Evolutionary conservation across 768 basidiomycete genomes (phyloP).

Genomic region (Lentinula aciculospora): DNA sequence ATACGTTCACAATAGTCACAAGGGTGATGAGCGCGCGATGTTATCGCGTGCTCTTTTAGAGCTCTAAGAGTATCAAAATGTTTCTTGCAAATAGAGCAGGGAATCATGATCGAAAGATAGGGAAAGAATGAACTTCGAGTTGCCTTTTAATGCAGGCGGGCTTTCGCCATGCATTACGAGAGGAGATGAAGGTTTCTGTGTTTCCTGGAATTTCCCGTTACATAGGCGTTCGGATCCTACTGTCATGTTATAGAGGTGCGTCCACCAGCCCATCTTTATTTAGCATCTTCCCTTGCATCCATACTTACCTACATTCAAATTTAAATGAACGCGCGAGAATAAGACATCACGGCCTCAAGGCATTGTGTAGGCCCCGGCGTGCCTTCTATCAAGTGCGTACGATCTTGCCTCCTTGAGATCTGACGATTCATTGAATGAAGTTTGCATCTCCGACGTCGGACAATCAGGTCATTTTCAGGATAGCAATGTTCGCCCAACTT

Average conservation of each 20-base stretch:
- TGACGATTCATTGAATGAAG: too few relatives aligned
- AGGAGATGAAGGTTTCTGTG: neutral
- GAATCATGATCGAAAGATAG: neutral
- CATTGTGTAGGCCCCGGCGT: neutral
- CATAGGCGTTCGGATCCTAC: too few relatives aligned
- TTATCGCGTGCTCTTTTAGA: neutral
- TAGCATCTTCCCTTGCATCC: too few relatives aligned
- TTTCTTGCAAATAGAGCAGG: neutral
- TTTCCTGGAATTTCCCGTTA: neutral
- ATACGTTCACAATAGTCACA: neutral
- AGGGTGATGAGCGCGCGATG: neutral
- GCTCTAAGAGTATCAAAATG: neutral
- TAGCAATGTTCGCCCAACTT: too few relatives aligned
- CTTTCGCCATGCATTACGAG: neutral
- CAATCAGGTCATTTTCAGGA: too few relatives aligned
- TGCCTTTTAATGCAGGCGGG: neutral
- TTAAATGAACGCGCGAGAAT: neutral
- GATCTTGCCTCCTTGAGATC: too few relatives aligned
- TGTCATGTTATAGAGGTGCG: too few relatives aligned
- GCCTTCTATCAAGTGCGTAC: too few relatives aligned
- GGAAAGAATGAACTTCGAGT: neutral
- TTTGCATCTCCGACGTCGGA: too few relatives aligned
- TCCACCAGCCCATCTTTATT: too few relatives aligned
- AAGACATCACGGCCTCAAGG: neutral
- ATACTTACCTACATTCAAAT: neutral